These are phyloP conservation scores for Murraya koenigii DNA, from an alignment of 345 rosid species.

Conservation along the genomic window DNA sequence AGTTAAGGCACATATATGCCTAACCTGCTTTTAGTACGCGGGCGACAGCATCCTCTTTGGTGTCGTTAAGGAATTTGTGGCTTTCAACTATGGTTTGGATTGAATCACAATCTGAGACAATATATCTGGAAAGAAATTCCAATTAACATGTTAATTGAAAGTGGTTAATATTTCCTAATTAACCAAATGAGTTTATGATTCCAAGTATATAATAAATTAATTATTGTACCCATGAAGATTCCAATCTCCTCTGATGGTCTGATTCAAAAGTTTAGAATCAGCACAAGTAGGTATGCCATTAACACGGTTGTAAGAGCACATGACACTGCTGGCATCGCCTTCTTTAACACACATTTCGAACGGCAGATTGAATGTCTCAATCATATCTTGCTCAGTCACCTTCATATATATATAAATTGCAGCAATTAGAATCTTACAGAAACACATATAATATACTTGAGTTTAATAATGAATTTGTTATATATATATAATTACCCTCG, in stretches of 20 bases:
- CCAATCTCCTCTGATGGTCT: conserved; percentile 48
- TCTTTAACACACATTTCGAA: conserved; percentile 47
- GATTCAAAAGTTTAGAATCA: conserved; percentile 35
- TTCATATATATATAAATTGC: background rate
- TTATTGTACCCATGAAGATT: conserved; percentile 43
- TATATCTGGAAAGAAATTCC: conserved; percentile 31
- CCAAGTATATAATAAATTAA: no score
- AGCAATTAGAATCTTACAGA: background rate
- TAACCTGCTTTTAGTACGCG: conserved; percentile 47
- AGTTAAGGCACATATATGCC: no score
- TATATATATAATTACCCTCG: no score
- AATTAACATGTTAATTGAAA: background rate
- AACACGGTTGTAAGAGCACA: conserved; percentile 48
- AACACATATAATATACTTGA: background rate
- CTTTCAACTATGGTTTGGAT: conserved; percentile 41
- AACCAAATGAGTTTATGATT: no score
- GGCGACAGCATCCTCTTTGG: conserved; percentile 57
- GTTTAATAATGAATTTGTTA: no score
- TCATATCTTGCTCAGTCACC: conserved; percentile 41
- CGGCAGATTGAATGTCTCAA: conserved; percentile 30
- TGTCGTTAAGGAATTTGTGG: conserved; percentile 41
- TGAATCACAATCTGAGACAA: conserved; percentile 59
- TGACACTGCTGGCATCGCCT: conserved; percentile 48
- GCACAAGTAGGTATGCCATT: conserved; percentile 50
- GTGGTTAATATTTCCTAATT: no score